Evolutionary conservation across 2,329 filamentous ascomycete genomes (phyloP), one percentile per base, ranked within the genome.

Genomic region (Hymenoscyphus fructigenus): DNA sequence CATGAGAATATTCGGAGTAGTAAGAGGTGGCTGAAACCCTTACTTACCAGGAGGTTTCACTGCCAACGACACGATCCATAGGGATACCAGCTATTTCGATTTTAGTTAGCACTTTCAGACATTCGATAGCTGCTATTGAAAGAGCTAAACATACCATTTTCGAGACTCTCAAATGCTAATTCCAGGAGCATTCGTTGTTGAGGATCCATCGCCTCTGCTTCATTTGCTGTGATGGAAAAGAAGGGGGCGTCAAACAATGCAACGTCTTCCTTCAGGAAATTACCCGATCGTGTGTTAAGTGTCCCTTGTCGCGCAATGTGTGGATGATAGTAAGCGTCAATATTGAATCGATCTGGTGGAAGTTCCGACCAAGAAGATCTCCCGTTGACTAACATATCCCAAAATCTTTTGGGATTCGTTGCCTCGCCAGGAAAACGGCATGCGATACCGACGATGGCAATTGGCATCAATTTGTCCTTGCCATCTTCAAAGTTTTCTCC

Each of bases 331-430:
- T 74, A 75, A 2, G 73, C 81, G 15, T 81, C 75, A 23, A 81
- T 78, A 53, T 84, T 84, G 65, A 85, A 78, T 3, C 83, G 79
- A 15, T 65, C 55, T 5, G 44, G 15, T 20, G 75, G 76, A 15
- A 78, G 68, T 29, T 70, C 65, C 6, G 57, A 61, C 72, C 72
- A 74, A 20, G 59, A 89, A 74, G 91, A 89, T 9, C 91, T 83
- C 10, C 90, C 90, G 75, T 89, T 87, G 73, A 87, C 84, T 23
- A 93, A 81, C 9, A 92, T 80, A 65, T 91, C 87, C 90, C 90
- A 93, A 34, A 92, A 85, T 62, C 85, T 84, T 64, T 91, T 87
- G 65, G 82, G 78, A 2, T 77, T 77, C 3, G 74, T 77, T 5
- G 81, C 82, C 15, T 78, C 74, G 3, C 82, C 83, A 2, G 83